A percentile compares a stretch with the other conserved stretches of the same genome.
Evolutionary conservation across 306 rosid genomes (phyloP).

Genomic region (Crataegus laevigata): DNA sequence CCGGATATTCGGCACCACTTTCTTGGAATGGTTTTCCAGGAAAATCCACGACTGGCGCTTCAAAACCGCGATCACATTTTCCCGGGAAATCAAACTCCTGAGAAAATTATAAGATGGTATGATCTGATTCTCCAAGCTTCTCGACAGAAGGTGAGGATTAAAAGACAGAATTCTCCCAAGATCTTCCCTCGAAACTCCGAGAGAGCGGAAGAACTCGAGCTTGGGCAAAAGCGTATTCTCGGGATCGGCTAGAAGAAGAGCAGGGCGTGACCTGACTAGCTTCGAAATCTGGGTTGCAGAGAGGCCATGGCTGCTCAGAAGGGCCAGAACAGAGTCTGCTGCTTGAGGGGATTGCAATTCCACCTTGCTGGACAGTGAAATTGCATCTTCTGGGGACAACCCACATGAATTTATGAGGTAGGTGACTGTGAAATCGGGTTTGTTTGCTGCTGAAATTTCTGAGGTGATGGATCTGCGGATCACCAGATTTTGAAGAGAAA

Average conservation of each 20-base stretch:
- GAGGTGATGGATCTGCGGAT: background rate
- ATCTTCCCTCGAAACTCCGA: slow-evolving; percentile 26
- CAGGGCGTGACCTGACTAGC: slow-evolving; percentile 4
- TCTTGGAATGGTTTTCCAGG: background rate
- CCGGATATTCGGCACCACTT: slow-evolving; percentile 14
- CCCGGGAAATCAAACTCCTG: slow-evolving; percentile 20
- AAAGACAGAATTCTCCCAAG: slow-evolving; percentile 5
- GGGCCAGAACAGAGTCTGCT: slow-evolving; percentile 15
- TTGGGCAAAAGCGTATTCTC: slow-evolving; percentile 36
- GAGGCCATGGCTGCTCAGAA: slow-evolving; percentile 25
- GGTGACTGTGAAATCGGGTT: slow-evolving; percentile 7
- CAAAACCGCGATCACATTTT: background rate
- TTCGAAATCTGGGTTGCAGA: slow-evolving; percentile 16
- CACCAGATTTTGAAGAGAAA: background rate
- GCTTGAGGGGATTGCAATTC: background rate
- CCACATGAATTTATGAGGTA: slow-evolving; percentile 29
- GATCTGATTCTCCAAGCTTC: slow-evolving; percentile 27
- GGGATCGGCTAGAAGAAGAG: slow-evolving; percentile 12
- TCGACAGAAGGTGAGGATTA: background rate
- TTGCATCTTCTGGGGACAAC: slow-evolving; percentile 17
- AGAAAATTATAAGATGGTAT: slow-evolving; percentile 22
- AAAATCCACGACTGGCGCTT: background rate
- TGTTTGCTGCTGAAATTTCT: background rate
- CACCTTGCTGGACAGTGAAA: slow-evolving; percentile 1
- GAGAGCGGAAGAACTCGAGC: slow-evolving; percentile 24